Evolutionary conservation across 2,329 filamentous ascomycete genomes (phyloP).

Genomic region (Biscogniauxia mediterranea): DNA sequence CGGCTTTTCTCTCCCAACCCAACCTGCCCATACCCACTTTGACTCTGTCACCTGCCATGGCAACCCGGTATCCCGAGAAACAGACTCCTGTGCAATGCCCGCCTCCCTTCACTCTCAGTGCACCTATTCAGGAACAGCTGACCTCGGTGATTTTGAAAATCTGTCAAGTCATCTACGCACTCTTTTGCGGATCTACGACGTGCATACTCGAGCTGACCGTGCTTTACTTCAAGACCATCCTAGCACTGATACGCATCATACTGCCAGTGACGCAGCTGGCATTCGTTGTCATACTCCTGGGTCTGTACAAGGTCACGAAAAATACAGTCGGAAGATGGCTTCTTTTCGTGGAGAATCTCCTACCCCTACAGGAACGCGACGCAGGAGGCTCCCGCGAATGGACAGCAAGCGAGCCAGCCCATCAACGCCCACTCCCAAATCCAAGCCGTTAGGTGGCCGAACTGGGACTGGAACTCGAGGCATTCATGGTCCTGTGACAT

Average conservation of each 20-base stretch:
- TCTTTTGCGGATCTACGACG: not conserved
- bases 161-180: not conserved
- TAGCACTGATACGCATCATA: not conserved
- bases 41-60: conserved; percentile 4
- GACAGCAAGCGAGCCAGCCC: not conserved
- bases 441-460: not conserved
- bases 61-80: not conserved
- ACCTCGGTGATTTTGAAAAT: not conserved
- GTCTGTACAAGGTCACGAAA: not conserved
- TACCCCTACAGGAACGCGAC: not conserved
- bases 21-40: not conserved
- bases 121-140: not conserved
- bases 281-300: not conserved
- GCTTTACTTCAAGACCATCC: not conserved
- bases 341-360: not conserved
- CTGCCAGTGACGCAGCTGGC: not conserved
- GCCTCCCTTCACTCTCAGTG: not conserved
- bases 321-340: not conserved
- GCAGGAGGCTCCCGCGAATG: not conserved
- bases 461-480: not conserved
- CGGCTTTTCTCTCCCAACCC: conserved; percentile 5
- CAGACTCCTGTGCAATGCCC: not conserved
- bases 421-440: not conserved
- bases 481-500: not conserved
- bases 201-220: not conserved